A percentile compares a stretch with the other conserved stretches of the same genome.
Conservation (phyloP, 352 stramenopile species). For the Plasmopara halstedii region DNA sequence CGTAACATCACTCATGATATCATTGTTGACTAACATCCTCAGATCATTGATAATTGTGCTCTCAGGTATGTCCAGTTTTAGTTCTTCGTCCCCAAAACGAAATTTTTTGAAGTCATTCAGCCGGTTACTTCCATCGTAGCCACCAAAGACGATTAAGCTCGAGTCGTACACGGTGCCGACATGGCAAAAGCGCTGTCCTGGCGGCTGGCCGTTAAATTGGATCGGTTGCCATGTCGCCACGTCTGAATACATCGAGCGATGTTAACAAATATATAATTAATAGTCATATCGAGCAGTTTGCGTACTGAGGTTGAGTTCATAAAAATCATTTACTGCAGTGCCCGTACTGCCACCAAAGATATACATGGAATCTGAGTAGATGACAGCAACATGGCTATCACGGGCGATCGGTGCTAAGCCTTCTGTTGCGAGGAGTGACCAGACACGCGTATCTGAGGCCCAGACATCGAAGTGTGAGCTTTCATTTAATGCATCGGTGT, state of each 20-base stretch:
- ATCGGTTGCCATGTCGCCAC: slow-evolving; percentile 64
- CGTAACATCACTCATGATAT: slow-evolving; percentile 84
- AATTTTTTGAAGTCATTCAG: slow-evolving; percentile 95
- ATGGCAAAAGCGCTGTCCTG: slow-evolving; percentile 95
- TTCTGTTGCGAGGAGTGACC: slow-evolving; percentile 86
- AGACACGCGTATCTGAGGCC: slow-evolving; percentile 59
- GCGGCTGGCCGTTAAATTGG: slow-evolving; percentile 69
- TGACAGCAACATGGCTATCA: slow-evolving; percentile 94
- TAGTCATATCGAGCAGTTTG: neutral
- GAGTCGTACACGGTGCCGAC: slow-evolving; percentile 90
- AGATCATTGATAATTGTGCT: slow-evolving; percentile 72
- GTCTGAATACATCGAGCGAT: slow-evolving; percentile 21
- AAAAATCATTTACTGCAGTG: slow-evolving; percentile 97
- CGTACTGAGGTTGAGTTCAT: slow-evolving; percentile 87
- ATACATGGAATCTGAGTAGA: slow-evolving; percentile 92
- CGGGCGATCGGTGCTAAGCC: slow-evolving; percentile 89
- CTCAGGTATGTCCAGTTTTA: slow-evolving; percentile 80
- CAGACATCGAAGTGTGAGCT: neutral
- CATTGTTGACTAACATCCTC: slow-evolving; percentile 69
- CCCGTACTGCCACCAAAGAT: slow-evolving; percentile 94
- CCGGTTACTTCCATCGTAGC: slow-evolving; percentile 93
- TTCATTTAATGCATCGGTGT: neutral
- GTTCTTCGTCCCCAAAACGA: slow-evolving; percentile 72
- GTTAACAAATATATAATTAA: neutral
- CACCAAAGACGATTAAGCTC: slow-evolving; percentile 91